These are phyloP conservation scores for Piloderma croceum DNA, from an alignment of 768 basidiomycete species.

Conservation along the genomic window DNA sequence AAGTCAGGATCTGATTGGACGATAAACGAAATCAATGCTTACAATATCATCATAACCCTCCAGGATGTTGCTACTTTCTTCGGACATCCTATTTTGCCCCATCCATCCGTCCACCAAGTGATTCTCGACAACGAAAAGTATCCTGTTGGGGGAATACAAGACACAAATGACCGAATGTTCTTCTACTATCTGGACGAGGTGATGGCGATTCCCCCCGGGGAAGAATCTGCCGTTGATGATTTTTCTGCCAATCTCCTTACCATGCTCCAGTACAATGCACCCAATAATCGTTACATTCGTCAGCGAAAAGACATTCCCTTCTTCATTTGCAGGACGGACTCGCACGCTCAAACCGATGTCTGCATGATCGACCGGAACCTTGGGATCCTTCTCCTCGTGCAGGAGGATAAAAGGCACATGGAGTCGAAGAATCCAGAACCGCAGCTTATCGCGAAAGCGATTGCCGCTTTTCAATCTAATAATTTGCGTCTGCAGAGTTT, in stretches of 20 bases:
- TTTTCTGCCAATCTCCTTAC: constrained; percentile 24
- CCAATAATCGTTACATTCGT: constrained; percentile 6
- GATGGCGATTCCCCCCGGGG: background rate
- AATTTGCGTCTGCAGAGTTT: constrained; percentile 10
- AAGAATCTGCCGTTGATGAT: constrained; percentile 21
- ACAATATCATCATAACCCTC: constrained; percentile 21
- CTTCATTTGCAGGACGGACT: constrained; percentile 23
- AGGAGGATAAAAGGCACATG: constrained; percentile 19
- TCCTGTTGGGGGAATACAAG: background rate
- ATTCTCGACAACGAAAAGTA: background rate
- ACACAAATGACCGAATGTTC: constrained; percentile 1
- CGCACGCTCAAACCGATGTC: constrained; percentile 24
- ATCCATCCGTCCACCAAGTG: background rate
- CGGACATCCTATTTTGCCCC: constrained; percentile 9
- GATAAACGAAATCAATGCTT: constrained; percentile 19
- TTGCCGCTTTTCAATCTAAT: constrained; percentile 29
- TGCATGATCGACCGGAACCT: constrained; percentile 21
- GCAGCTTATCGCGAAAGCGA: constrained; percentile 27
- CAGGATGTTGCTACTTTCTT: constrained; percentile 18
- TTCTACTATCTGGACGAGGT: constrained; percentile 1
- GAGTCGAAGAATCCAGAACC: constrained; percentile 22
- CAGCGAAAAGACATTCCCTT: constrained; percentile 22
- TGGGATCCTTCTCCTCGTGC: constrained; percentile 23
- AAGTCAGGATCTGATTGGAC: constrained; percentile 28
- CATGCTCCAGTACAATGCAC: background rate